A percentile compares a stretch with the other conserved stretches of the same genome.
Evolutionary conservation across 257 asterid species (phyloP).

Genomic region (Salvia splendens): DNA sequence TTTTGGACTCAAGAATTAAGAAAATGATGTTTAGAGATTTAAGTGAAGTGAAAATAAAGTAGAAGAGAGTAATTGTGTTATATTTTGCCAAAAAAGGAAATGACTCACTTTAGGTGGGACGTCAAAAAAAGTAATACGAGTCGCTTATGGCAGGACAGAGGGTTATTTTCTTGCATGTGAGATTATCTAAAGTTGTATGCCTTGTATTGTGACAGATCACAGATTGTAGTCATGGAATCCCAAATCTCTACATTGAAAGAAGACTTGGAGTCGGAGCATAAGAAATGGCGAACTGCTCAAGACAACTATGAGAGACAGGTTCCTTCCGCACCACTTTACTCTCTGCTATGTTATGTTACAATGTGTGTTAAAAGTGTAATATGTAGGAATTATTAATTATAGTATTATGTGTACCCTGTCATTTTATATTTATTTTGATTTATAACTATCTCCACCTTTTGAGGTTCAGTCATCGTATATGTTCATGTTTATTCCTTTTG

Average conservation of each 20-base stretch:
- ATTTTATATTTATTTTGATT: not conserved
- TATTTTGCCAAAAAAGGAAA: too few species aligned
- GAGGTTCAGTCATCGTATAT: not conserved
- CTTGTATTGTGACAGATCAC: slow-evolving; percentile 50
- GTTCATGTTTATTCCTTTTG: not conserved
- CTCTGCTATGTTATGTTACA: not conserved
- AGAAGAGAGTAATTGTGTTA: not conserved
- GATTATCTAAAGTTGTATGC: slow-evolving; percentile 18
- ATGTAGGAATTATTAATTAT: not conserved
- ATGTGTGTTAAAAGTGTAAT: not conserved
- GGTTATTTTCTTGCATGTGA: not conserved
- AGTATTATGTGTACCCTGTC: not conserved
- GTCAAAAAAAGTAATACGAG: too few species aligned
- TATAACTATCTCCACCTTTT: not conserved
- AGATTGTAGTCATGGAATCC: slow-evolving; percentile 61
- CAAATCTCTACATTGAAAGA: slow-evolving; percentile 66
- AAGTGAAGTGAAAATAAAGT: too few species aligned
- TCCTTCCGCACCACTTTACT: slow-evolving; percentile 5
- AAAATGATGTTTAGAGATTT: too few species aligned
- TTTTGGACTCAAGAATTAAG: too few species aligned
- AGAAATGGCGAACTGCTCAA: slow-evolving; percentile 75
- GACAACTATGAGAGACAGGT: slow-evolving; percentile 96
- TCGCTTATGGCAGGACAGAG: too few species aligned
- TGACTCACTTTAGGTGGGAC: too few species aligned
- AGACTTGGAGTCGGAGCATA: slow-evolving; percentile 79